A percentile compares a stretch with the other conserved stretches of the same genome.
phyloP scores from a whole-genome alignment of 257 asterid species.

The Scutellaria baicalensis region DNA sequence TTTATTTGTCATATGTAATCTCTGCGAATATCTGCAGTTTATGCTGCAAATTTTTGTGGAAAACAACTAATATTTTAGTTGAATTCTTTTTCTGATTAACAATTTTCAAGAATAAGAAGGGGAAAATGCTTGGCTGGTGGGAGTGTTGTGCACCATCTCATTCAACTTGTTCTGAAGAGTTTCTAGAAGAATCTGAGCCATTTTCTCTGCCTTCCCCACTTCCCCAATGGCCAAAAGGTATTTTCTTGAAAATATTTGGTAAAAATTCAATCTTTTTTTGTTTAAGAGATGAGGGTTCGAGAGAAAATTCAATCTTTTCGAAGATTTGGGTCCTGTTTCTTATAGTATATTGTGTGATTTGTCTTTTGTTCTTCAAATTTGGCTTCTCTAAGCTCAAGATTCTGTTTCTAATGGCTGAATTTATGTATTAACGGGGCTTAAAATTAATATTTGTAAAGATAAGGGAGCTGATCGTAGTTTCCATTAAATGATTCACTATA shows the following conservation, averaged over 20 bases:
- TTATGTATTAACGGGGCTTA: background rate
- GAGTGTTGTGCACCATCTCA: slow-evolving; percentile 31
- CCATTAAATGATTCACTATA: background rate
- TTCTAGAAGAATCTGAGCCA: slow-evolving; percentile 28
- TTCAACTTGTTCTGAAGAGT: slow-evolving; percentile 22
- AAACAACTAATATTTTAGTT: background rate
- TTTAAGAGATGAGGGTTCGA: too few relatives aligned
- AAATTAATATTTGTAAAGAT: background rate
- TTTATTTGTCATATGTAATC: background rate
- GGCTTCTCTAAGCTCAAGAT: slow-evolving; percentile 10
- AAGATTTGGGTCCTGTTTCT: background rate
- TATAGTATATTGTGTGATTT: background rate
- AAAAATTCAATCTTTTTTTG: background rate
- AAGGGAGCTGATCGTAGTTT: background rate
- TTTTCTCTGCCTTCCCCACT: slow-evolving; percentile 66
- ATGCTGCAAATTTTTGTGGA: background rate
- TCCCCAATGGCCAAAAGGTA: slow-evolving; percentile 81
- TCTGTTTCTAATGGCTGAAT: background rate
- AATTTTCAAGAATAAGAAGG: slow-evolving; percentile 7
- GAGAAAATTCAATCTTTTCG: background rate
- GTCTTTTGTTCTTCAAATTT: background rate
- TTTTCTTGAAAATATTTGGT: background rate
- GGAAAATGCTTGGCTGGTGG: slow-evolving; percentile 39
- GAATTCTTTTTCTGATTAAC: background rate
- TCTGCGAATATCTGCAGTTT: background rate